Evolutionary conservation across 169 alveolate species (phyloP).

Genomic region (Ichthyophthirius multifiliis): DNA sequence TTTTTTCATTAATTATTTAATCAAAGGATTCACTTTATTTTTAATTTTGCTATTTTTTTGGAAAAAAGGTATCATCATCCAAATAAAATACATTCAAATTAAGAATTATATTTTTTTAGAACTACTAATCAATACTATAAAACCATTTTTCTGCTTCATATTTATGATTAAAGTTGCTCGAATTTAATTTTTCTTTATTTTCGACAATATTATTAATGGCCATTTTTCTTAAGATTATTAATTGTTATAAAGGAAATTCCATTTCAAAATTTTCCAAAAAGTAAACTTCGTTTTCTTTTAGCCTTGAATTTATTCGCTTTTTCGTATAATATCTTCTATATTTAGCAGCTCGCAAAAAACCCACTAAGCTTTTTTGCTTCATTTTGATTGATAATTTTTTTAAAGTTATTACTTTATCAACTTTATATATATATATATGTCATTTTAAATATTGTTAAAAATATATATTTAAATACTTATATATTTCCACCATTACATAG

Average conservation of each 20-base stretch:
- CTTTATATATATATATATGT: neutral
- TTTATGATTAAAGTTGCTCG: neutral
- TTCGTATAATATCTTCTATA: neutral
- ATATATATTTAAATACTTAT: neutral
- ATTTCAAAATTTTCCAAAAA: neutral
- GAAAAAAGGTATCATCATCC: too few species aligned
- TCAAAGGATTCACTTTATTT: neutral
- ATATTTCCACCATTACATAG: conserved; percentile 2
- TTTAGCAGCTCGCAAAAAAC: neutral
- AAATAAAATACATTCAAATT: too few species aligned
- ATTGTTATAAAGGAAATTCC: neutral
- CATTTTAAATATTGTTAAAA: neutral
- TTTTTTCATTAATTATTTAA: neutral
- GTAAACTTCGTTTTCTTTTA: neutral
- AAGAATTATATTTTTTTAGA: too few species aligned
- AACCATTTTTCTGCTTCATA: conserved; percentile 1
- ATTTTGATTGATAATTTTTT: neutral
- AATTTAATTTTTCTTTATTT: neutral
- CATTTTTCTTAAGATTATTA: neutral
- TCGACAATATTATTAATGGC: neutral
- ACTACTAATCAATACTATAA: neutral
- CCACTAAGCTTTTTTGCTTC: neutral
- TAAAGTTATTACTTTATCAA: neutral
- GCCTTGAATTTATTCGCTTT: neutral
- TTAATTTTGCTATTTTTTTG: neutral